A percentile compares a stretch with the other conserved stretches of the same genome.
These are phyloP conservation scores for Amaranthus cruentus DNA, from an alignment of 148 eudicot species.

Conservation along the genomic window DNA sequence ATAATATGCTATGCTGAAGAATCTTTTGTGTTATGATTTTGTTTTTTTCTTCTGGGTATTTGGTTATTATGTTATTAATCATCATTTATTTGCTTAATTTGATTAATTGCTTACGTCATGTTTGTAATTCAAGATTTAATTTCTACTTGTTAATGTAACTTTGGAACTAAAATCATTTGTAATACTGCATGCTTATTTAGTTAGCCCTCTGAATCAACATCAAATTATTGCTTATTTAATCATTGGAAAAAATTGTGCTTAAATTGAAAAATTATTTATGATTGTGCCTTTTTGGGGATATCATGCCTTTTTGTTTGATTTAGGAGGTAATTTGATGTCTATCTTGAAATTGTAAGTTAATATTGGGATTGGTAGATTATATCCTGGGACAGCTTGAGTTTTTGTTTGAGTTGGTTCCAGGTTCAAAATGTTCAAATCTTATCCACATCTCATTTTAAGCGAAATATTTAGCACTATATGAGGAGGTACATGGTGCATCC, in stretches of 20 bases:
- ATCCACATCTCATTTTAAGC: too few species aligned
- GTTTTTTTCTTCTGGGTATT: too few species aligned
- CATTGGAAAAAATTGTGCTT: background rate
- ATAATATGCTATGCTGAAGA: background rate
- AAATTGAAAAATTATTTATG: background rate
- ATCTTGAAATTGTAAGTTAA: background rate
- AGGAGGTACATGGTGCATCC: too few species aligned
- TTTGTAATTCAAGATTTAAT: background rate
- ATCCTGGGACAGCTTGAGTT: background rate
- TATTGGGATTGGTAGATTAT: background rate
- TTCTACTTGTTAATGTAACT: background rate
- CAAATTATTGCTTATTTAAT: background rate
- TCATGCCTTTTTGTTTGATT: background rate
- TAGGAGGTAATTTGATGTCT: conserved; percentile 9
- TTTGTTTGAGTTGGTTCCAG: too few species aligned
- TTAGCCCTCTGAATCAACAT: background rate
- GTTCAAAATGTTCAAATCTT: too few species aligned
- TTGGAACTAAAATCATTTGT: background rate
- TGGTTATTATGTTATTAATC: too few species aligned
- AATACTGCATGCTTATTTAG: background rate
- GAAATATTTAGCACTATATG: too few species aligned
- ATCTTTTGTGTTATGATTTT: background rate
- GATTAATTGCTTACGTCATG: background rate
- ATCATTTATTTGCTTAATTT: background rate
- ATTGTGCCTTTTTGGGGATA: background rate